Conservation (phyloP, 1,284 basidiomycete species). For the Xanthoconium separans region DNA sequence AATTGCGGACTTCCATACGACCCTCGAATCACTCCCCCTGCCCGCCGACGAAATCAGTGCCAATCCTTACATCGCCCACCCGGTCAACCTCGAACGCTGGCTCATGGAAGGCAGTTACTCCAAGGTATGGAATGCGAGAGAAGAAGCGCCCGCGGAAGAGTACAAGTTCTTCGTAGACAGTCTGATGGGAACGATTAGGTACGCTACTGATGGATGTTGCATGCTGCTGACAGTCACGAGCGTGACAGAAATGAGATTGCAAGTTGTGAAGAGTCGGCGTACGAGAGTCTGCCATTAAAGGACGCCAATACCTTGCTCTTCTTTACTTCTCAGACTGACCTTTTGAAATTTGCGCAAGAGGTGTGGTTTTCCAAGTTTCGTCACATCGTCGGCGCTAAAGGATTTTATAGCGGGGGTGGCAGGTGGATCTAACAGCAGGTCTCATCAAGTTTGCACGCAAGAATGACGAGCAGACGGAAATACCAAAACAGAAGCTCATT, state of each 20-base stretch:
- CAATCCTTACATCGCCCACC: conserved; percentile 82
- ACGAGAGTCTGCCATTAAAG: conserved; percentile 82
- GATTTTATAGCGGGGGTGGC: conserved; percentile 63
- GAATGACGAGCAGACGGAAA: conserved; percentile 74
- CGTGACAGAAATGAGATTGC: conserved; percentile 83
- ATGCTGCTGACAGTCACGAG: conserved; percentile 1
- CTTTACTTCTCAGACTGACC: conserved; percentile 77
- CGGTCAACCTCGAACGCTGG: conserved; percentile 92
- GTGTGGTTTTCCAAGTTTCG: conserved; percentile 34
- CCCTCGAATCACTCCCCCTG: conserved; percentile 91
- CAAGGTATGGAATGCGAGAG: conserved; percentile 95
- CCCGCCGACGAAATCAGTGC: conserved; percentile 68
- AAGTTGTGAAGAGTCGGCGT: conserved; percentile 89
- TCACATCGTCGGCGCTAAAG: neutral
- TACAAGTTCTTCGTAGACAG: conserved; percentile 91
- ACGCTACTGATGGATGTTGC: neutral
- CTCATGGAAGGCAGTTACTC: conserved; percentile 99
- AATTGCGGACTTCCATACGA: conserved; percentile 98
- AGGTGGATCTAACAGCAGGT: conserved; percentile 60
- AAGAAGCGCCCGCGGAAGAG: conserved; percentile 83
- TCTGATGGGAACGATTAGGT: conserved; percentile 92
- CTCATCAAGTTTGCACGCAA: conserved; percentile 68
- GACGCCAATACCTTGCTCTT: conserved; percentile 89
- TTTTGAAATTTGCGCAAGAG: conserved; percentile 76
- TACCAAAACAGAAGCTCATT: conserved; percentile 81